Evolutionary conservation across 2,329 filamentous ascomycete genomes (phyloP), one percentile per base, ranked within the genome.

Genomic region (Calonectria naviculata): DNA sequence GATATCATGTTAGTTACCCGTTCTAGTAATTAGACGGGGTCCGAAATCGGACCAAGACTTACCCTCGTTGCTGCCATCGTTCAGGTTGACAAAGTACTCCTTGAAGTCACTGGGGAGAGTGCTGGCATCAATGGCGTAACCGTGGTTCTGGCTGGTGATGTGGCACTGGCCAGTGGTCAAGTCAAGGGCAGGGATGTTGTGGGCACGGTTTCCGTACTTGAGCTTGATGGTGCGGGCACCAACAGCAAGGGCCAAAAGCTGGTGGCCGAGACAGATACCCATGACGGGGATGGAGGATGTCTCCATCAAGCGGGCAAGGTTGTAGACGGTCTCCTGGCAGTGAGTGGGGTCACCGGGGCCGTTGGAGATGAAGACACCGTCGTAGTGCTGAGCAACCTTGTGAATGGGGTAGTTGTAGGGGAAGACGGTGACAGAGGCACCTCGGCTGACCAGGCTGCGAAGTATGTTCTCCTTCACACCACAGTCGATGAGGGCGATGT

Each of bases 401-500:
- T 98, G 95, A 83, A 99, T 97, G 65, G 95, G 96, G 87, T 97
- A 98, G 87, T 98, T 92, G 86, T 93, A 98, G 71, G 97, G 97
- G 88, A 99, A 97, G 79, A 95, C 94, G 46, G 97, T 98, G 74
- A 97, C 94, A 74, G 94, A 95, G 65, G 95, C 94, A 72, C 97
- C 97, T 74, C 97, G 95, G 85, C 90, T 93, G 81, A 98, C 95
- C 71, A 99, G 89, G 83, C 94, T 97, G 81, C 97, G 95, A 71
- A 99, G 92, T 80, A 99, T 99, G 88, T 99, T 99, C 90, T 99
- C 97, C 91, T 99, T 99, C 78, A 98, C 97, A 88, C 97, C 97
- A 81, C 97, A 99, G 86, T 99, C 97, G 82, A 99, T 93, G 77
- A 99, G 90, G 70, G 96, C 97, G 78, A 99, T 91, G 86, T 99